Evolutionary conservation across 805 yeast species (phyloP), one percentile per base, ranked within the genome.

Genomic region (Hanseniaspora thailandica): DNA sequence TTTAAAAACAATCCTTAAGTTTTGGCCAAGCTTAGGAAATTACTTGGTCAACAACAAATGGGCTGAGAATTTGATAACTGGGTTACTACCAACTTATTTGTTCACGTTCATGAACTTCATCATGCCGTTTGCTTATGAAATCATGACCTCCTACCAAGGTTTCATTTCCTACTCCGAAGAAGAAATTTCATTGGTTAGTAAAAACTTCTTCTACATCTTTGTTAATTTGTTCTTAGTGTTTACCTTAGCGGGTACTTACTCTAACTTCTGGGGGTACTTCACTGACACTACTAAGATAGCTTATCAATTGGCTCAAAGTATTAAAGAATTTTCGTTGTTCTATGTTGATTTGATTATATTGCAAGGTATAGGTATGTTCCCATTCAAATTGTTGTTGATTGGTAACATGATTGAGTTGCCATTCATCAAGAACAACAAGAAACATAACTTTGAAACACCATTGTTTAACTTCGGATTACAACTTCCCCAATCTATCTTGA

Each of bases 251-350:
- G 96, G 96, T 57, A 86, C 96, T 0, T 90, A 93, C 1, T 81
- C 93, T 5, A 80, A 80, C 59, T 79, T 80, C 58, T 81, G 86
- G 86, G 82, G 84, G 41, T 79, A 80, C 57, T 71, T 89, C 49
- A 84, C 86, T 63, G 97, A 93, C 62, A 87, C 97, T 1, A 84
- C 95, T 1, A 81, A 85, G 64, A 76, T 90, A 54, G 97, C 97
- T 0, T 79, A 80, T 58, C 88, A 85, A 60, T 70, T 90, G 56
- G 97, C 97, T 0, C 78, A 81, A 34, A 84, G 95, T 0, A 73
- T 90, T 55, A 76, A 82, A 59, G 85, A 83, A 44, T 75, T 89
- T 57, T 83, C 96, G 0, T 69, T 86, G 49, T 90, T 90, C 65
- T 90, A 93, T 68, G 95, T 88, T 39, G 97, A 90, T 69, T 76